Evolutionary conservation across 352 stramenopile genomes (phyloP), one percentile per base, ranked within the genome.

Genomic region (Pythium aristosporum): DNA sequence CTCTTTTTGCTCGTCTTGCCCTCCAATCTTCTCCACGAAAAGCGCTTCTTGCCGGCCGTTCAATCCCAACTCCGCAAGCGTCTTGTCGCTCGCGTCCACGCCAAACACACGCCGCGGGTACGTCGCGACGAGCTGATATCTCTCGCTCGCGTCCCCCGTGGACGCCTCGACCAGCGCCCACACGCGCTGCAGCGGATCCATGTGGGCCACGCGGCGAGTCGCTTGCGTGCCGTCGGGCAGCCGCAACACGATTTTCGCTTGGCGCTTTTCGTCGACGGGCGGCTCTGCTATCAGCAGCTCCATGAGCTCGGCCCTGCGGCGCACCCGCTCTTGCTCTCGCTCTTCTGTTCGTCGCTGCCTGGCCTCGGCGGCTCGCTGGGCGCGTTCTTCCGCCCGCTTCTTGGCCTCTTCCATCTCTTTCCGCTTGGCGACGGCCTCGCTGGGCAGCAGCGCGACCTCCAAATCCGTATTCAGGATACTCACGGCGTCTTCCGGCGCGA

Each of bases 391-490:
- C 21, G 57, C 67, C 10, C 63, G 71, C 39, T 69, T 69, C 2
- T 63, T 75, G 21, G 79, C 80, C 25, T 46, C 52, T 56, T 84
- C 74, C 21, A 54, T 55, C 49, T 83, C 72, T 46, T 85, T 74
- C 4, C 61, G 60, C 23, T 71, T 72, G n/a, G 65, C 53, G 3
- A 85, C 73, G 13, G 72, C 71, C 64, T 95, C 86, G 49, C 75
- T 87, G 13, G 87, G 86, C 59, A 91, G 62, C 37, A 95, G 63
- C 43, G 88, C 83, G 28, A 96, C 88, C 54, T 93, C 85, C 3
- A 95, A 72, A 48, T 96, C 88, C 6, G 81, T 89, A 54, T 93
- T 92, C 11, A 96, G 53, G 18, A 96, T 87, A 36, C 79, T 84
- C 9, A 93, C 68, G 9, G 80, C 72, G 28, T 39, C 21, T 23